phyloP scores from a whole-genome alignment of 2,329 filamentous ascomycete species.

The Oidium heveae region DNA sequence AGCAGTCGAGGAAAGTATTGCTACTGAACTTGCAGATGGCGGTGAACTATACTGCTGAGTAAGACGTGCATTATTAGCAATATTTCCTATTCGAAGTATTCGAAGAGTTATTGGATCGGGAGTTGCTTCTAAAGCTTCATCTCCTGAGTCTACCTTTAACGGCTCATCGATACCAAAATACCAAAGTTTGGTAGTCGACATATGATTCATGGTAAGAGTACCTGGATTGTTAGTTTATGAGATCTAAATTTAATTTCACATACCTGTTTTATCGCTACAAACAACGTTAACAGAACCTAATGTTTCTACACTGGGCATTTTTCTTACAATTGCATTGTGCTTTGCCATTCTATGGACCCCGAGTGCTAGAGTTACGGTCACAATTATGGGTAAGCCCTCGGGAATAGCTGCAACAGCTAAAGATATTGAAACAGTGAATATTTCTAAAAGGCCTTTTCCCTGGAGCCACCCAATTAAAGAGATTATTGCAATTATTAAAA shows the following conservation, averaged over 20 bases:
- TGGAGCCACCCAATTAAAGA: constrained; percentile 75
- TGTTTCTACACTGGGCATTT: constrained; percentile 90
- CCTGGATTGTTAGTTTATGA: constrained; percentile 21
- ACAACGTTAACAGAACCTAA: constrained; percentile 98
- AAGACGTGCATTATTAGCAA: constrained; percentile 81
- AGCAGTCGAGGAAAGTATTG: constrained; percentile 65
- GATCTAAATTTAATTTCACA: constrained; percentile 3
- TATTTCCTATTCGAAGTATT: constrained; percentile 77
- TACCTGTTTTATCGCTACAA: constrained; percentile 90
- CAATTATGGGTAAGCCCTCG: constrained; percentile 89
- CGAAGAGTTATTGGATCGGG: constrained; percentile 52
- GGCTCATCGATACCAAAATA: constrained; percentile 45
- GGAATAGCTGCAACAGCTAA: constrained; percentile 90
- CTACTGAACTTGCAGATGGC: constrained; percentile 44
- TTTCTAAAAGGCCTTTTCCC: constrained; percentile 71
- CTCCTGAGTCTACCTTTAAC: constrained; percentile 23
- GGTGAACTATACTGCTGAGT: constrained; percentile 45
- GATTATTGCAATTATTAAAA: constrained; percentile 80
- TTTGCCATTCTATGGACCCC: constrained; percentile 93
- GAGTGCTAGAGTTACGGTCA: constrained; percentile 83
- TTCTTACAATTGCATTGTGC: constrained; percentile 80
- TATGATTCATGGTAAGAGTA: constrained; percentile 89
- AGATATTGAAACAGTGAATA: constrained; percentile 94
- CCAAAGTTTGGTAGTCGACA: constrained; percentile 95
- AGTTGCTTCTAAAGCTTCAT: constrained; percentile 26